Base-by-base conservation (phyloP, 371 early-diverging fungal species). In the Sporodiniella umbellata region DNA sequence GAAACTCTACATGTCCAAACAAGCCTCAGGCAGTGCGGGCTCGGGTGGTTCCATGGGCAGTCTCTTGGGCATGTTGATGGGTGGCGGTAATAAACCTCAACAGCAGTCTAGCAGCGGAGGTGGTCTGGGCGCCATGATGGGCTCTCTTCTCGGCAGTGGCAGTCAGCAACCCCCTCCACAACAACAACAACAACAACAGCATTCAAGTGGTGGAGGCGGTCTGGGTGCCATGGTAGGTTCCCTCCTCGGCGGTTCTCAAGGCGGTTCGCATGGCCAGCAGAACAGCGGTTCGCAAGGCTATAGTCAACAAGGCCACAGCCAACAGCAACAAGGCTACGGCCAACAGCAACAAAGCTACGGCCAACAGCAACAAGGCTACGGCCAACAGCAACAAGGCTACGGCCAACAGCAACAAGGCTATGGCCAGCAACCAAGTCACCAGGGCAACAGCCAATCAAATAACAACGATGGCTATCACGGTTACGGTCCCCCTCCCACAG, bases 1-100 rank as follows among this genome's bases (percentile, higher is more conserved):
- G 15, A 73, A 78, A 51, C 33, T 80, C 37, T 80, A 73, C 44
- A 64, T 70, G 55, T 56, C 69, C 43, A 71, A 75, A 55, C 72
- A 73, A 44, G 61, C 45, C 1, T 55, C 55, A 15, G 64, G 64
- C 22, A 33, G 18, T 15, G 56, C 64, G 31, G 52, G 57, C 11
- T 53, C 51, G 18, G 49, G 51, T 7, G 65, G 60, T 15, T 60
- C 59, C 14, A 38, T 60, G 22, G 51, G 57, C 24, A 54, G 59
- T 45, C 56, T 71, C 45, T 51, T 70, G 18, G 56, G 62, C 38
- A 53, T 61, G 51, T 25, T 71, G 38, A 57, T 64, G 55, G 51
- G 59, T n/a, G 47, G 53, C 8, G 40, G 45, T n/a, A 48, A 58
- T 24, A 28, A 51, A 23, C 48, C 52, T 33, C 45, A 48, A 19